Conservation (phyloP, 1,284 basidiomycete genomes). For the Trichosporon sp. region DNA sequence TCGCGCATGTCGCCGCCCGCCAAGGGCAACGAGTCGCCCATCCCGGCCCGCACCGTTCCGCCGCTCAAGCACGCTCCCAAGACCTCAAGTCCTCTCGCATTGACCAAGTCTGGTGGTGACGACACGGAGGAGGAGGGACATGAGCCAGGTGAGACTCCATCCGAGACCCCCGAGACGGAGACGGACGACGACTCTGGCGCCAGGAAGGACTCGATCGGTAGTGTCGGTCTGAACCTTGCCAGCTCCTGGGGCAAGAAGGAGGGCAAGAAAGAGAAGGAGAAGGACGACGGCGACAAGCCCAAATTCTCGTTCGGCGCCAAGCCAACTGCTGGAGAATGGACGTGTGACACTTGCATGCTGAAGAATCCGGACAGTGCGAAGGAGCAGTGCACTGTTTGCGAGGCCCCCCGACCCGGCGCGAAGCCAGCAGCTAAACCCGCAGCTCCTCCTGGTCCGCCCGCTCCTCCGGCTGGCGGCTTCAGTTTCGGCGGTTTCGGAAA, state of each 20-base stretch:
- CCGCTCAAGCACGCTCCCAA: conserved; percentile 47
- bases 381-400: conserved; percentile 63
- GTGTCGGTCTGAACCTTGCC: conserved; percentile 16
- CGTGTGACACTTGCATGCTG: conserved; percentile 60
- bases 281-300: conserved; percentile 9
- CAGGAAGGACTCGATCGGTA: conserved; percentile 16
- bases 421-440: conserved; percentile 20
- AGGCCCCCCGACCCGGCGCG: conserved; percentile 52
- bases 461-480: conserved; percentile 27
- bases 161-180: not conserved
- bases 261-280: conserved; percentile 23
- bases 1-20: conserved; percentile 27
- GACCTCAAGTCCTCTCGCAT: conserved; percentile 46
- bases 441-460: conserved; percentile 18
- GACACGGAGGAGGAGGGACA: conserved; percentile 16
- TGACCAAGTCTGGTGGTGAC: conserved; percentile 20
- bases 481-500: conserved; percentile 26
- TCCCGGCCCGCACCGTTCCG: conserved; percentile 3
- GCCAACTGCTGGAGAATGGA: conserved; percentile 53
- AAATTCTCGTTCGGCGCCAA: conserved; percentile 15
- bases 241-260: conserved; percentile 19
- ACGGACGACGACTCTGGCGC: not conserved
- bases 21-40: not conserved
- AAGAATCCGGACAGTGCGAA: conserved; percentile 59
- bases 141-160: conserved; percentile 28